Evolutionary conservation across 805 yeast species (phyloP).

Genomic region (Candida sakaeoensis): DNA sequence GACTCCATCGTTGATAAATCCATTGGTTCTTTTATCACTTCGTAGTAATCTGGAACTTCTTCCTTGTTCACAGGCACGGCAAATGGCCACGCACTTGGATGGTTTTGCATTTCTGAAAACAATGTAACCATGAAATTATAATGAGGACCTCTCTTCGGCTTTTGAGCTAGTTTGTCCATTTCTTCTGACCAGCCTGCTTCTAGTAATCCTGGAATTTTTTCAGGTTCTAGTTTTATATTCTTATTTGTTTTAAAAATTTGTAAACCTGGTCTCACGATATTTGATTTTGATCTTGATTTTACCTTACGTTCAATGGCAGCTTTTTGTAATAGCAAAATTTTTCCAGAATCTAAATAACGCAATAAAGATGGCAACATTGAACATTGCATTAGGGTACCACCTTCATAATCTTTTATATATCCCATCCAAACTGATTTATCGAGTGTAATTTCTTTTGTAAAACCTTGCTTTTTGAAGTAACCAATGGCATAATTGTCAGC

Average conservation of each 20-base stretch:
- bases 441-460: conserved; percentile 88
- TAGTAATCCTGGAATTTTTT: conserved; percentile 77
- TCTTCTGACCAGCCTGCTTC: conserved; percentile 99
- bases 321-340: conserved; percentile 79
- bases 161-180: conserved; percentile 94
- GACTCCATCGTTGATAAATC: conserved; percentile 94
- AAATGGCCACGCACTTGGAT: conserved; percentile 98
- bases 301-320: conserved; percentile 89
- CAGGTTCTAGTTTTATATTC: conserved; percentile 61
- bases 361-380: conserved; percentile 79
- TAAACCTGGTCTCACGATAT: conserved; percentile 78
- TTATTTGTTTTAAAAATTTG: conserved; percentile 55
- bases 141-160: conserved; percentile 93
- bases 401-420: conserved; percentile 97
- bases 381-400: conserved; percentile 98
- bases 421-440: conserved; percentile 95
- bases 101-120: conserved; percentile 83
- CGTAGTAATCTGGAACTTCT: conserved; percentile 95
- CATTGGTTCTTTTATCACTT: conserved; percentile 97
- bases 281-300: conserved; percentile 71
- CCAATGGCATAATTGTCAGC: conserved; percentile 99
- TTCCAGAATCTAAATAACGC: conserved; percentile 84
- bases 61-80: conserved; percentile 87
- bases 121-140: conserved; percentile 89
- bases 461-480: conserved; percentile 96